Evolutionary conservation across 495 filamentous ascomycete genomes (phyloP).

Genomic region (Sabuloglossum arenarium): DNA sequence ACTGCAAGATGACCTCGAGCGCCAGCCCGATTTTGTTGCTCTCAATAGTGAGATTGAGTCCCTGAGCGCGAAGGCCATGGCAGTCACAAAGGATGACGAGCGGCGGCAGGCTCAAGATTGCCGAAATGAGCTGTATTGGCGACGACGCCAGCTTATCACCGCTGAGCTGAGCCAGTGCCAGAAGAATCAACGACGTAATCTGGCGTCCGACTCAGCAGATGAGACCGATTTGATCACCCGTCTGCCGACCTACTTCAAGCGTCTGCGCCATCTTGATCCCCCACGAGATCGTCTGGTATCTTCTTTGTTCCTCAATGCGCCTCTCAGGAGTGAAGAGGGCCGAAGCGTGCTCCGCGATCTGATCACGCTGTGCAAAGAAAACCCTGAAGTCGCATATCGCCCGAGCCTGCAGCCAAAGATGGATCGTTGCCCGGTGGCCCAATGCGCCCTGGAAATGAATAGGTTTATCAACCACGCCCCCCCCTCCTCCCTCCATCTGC

Average conservation of each 20-base stretch:
- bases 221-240: slow-evolving; percentile 1
- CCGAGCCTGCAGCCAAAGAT: neutral
- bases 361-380: slow-evolving; percentile 1
- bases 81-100: slow-evolving; percentile 4
- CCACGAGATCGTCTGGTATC: neutral
- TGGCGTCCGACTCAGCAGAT: slow-evolving; percentile 4
- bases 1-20: neutral
- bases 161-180: slow-evolving; percentile 6
- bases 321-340: neutral
- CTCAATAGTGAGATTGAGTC: slow-evolving; percentile 4
- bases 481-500: no score
- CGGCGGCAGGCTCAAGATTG: slow-evolving; percentile 3
- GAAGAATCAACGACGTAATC: slow-evolving; percentile 5
- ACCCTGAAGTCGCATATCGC: neutral
- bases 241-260: slow-evolving; percentile 2
- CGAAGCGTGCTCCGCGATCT: neutral
- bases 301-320: neutral
- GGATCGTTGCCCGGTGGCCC: neutral
- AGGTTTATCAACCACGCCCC: neutral
- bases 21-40: neutral
- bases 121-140: slow-evolving; percentile 6
- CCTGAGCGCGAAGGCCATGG: slow-evolving; percentile 2
- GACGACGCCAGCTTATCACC: slow-evolving; percentile 5
- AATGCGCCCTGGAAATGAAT: neutral
- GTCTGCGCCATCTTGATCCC: neutral